These are phyloP conservation scores for Phytophthora fragariaefolia DNA, from an alignment of 352 stramenopile genomes.

Conservation along the genomic window DNA sequence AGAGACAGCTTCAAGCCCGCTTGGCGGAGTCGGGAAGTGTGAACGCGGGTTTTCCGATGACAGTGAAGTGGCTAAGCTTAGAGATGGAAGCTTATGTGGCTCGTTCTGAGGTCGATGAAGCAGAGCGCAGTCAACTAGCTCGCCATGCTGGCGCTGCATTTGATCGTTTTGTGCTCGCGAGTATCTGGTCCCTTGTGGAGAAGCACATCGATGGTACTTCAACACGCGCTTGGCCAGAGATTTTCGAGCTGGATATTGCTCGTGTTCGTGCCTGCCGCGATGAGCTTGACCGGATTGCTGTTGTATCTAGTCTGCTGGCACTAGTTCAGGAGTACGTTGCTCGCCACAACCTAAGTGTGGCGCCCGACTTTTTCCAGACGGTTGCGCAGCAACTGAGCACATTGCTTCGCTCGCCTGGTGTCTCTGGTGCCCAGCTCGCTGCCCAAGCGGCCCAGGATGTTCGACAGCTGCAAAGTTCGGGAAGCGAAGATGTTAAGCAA, in stretches of 20 bases:
- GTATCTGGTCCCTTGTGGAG: constrained; percentile 54
- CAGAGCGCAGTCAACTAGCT: constrained; percentile 34
- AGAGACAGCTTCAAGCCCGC: constrained; percentile 53
- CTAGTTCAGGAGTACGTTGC: constrained; percentile 66
- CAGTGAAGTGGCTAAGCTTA: constrained; percentile 54
- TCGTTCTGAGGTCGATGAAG: constrained; percentile 24
- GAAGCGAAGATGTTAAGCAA: constrained; percentile 3
- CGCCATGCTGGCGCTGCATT: constrained; percentile 47
- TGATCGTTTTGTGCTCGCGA: constrained; percentile 49
- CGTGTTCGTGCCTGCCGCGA: constrained; percentile 64
- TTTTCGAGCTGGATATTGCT: constrained; percentile 63
- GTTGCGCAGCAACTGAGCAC: constrained; percentile 46
- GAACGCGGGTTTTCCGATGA: constrained; percentile 41
- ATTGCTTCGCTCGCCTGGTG: constrained; percentile 50
- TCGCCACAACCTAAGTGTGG: constrained; percentile 34
- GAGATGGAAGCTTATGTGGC: constrained; percentile 46
- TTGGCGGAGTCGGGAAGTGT: constrained; percentile 34
- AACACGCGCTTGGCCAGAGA: constrained; percentile 63
- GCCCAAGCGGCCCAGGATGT: constrained; percentile 52
- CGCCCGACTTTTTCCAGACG: constrained; percentile 39
- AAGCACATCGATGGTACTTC: constrained; percentile 58
- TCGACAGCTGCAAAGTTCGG: constrained; percentile 32
- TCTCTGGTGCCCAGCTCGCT: constrained; percentile 60
- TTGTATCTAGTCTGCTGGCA: constrained; percentile 64
- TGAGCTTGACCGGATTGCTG: constrained; percentile 56